Conservation (phyloP, 1,139 yeast genomes). For the Debaryomyces robertsiae region DNA sequence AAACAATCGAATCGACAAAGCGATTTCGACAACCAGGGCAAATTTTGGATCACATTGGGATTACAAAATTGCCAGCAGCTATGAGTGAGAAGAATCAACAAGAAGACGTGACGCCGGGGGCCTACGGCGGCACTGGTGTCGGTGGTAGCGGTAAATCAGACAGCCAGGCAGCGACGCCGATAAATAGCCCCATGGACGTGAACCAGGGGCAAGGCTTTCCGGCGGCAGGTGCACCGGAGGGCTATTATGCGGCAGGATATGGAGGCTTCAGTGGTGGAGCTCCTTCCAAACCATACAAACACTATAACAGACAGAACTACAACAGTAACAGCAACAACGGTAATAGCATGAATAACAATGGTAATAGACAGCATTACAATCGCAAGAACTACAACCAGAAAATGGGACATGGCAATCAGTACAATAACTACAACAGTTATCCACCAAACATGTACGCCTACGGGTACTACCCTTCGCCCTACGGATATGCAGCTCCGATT, state of each 20-base stretch:
- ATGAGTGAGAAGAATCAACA: conserved; percentile 8
- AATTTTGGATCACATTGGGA: conserved; percentile 1
- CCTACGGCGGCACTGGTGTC: conserved; percentile 1
- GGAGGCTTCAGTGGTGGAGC: background rate
- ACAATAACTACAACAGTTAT: conserved; percentile 17
- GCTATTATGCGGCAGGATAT: conserved; percentile 6
- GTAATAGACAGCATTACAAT: conserved; percentile 18
- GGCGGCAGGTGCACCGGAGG: conserved; percentile 1
- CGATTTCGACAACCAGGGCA: conserved; percentile 2
- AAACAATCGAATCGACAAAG: background rate
- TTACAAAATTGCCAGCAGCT: conserved; percentile 1
- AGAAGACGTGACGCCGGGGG: conserved; percentile 5
- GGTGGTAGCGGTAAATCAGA: conserved; percentile 8
- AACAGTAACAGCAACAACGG: conserved; percentile 11
- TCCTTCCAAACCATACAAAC: conserved; percentile 10
- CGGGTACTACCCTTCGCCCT: conserved; percentile 23
- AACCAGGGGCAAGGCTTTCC: conserved; percentile 1
- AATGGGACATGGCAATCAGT: conserved; percentile 20
- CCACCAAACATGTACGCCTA: conserved; percentile 24
- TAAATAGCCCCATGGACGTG: conserved; percentile 4
- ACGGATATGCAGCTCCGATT: conserved; percentile 17
- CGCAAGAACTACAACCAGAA: conserved; percentile 23
- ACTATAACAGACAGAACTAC: conserved; percentile 13
- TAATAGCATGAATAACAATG: conserved; percentile 13
- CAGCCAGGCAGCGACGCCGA: conserved; percentile 4